A percentile compares a stretch with the other conserved stretches of the same genome.
Evolutionary conservation across 345 rosid species (phyloP).

Genomic region (Populus ilicifolia): DNA sequence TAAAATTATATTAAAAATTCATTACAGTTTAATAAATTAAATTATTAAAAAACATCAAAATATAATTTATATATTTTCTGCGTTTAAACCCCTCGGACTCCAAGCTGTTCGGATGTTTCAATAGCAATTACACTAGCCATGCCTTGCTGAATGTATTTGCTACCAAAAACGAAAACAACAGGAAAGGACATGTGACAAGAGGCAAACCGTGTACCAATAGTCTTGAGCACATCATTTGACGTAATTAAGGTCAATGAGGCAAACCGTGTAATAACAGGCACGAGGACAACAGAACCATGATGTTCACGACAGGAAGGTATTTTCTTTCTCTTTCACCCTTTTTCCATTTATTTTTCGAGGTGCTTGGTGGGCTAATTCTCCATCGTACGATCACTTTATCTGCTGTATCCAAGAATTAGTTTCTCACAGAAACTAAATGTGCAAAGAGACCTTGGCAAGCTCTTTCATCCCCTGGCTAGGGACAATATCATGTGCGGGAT

Average conservation of each 20-base stretch:
- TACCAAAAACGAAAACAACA: not conserved
- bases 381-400: not conserved
- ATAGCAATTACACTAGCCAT: not conserved
- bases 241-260: no score
- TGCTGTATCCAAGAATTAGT: no score
- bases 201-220: not conserved
- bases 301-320: not conserved
- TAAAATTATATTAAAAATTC: no score
- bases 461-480: not conserved
- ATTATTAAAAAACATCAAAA: no score
- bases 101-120: not conserved
- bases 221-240: not conserved
- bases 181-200: no score
- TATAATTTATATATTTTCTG: no score
- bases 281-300: not conserved
- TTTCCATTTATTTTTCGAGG: not conserved
- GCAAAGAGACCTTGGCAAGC: not conserved
- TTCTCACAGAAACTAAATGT: not conserved
- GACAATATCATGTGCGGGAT: not conserved
- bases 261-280: not conserved
- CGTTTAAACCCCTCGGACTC: no score
- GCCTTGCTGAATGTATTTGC: not conserved
- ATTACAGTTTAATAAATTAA: no score
- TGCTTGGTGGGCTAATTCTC: not conserved
- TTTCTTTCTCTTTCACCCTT: not conserved